Evolutionary conservation across 164 flowering plant genomes (phyloP).

Genomic region (Tetrastigma voinierianum): DNA sequence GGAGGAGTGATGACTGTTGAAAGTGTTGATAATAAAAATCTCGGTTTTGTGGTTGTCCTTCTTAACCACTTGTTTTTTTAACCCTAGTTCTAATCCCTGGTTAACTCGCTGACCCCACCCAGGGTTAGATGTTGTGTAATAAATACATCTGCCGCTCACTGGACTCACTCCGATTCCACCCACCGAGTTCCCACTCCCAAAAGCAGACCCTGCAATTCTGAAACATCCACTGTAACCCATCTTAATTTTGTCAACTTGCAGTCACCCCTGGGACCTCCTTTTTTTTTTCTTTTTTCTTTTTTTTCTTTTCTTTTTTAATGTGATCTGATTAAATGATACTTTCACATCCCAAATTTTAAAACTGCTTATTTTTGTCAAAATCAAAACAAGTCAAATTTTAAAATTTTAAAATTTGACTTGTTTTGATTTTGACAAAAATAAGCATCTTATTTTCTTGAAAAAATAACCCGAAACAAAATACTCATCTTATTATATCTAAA

Average conservation of each 20-base stretch:
- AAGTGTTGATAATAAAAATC: slow-evolving; percentile 44
- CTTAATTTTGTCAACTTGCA: slow-evolving; percentile 24
- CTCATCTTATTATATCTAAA: too few species aligned
- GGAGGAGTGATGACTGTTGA: slow-evolving; percentile 36
- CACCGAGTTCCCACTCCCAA: neutral
- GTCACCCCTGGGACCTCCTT: slow-evolving; percentile 10
- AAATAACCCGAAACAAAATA: too few species aligned
- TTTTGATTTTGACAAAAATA: too few species aligned
- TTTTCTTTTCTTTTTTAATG: too few species aligned
- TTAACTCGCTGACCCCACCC: slow-evolving; percentile 29
- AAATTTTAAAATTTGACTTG: too few species aligned
- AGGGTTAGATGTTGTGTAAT: slow-evolving; percentile 22
- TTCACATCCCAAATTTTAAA: too few species aligned
- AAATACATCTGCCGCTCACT: slow-evolving; percentile 8
- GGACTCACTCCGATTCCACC: too few species aligned
- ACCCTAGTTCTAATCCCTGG: slow-evolving; percentile 46
- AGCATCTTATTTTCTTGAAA: too few species aligned
- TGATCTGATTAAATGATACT: too few species aligned
- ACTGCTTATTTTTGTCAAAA: too few species aligned
- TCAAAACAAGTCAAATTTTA: too few species aligned
- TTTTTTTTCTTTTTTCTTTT: too few species aligned
- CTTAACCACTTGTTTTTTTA: slow-evolving; percentile 41
- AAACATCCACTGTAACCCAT: slow-evolving; percentile 16
- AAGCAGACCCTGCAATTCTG: slow-evolving; percentile 9
- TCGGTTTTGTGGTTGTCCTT: slow-evolving; percentile 41